Conservation (phyloP, 2,329 filamentous ascomycete genomes). For the Neofusicoccum umdonicola region DNA sequence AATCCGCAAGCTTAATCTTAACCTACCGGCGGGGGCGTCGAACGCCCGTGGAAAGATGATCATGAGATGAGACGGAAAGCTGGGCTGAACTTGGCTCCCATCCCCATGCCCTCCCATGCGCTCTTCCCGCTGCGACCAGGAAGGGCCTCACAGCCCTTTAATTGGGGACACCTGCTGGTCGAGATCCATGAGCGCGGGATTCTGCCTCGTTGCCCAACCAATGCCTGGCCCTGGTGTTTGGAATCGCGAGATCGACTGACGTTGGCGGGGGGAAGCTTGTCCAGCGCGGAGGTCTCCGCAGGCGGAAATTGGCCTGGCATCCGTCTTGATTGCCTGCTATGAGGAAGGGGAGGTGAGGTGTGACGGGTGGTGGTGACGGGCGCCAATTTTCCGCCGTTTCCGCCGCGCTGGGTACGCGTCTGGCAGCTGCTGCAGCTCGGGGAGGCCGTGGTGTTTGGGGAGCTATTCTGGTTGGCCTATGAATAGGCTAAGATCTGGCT, state of each 20-base stretch:
- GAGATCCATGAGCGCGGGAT: constrained; percentile 1
- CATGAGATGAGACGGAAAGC: background rate
- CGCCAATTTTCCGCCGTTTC: background rate
- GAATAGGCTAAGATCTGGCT: background rate
- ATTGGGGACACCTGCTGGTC: background rate
- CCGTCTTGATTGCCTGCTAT: background rate
- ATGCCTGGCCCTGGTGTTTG: constrained; percentile 6
- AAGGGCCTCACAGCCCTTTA: background rate
- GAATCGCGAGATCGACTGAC: constrained; percentile 5
- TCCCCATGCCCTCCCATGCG: background rate
- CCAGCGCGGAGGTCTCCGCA: background rate
- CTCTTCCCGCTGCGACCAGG: background rate
- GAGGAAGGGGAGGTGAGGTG: background rate
- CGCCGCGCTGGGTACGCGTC: background rate
- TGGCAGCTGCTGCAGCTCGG: background rate
- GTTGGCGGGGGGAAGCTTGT: constrained; percentile 3
- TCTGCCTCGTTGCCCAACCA: background rate
- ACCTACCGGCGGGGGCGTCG: background rate
- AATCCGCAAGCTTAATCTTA: background rate
- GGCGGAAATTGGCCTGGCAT: background rate
- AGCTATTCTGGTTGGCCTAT: background rate
- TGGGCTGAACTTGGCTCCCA: background rate
- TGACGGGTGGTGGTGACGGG: background rate
- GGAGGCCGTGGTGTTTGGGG: background rate
- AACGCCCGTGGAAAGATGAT: background rate